These are phyloP conservation scores for Phytophthora agathidicida DNA, from an alignment of 352 stramenopile genomes.

Conservation along the genomic window DNA sequence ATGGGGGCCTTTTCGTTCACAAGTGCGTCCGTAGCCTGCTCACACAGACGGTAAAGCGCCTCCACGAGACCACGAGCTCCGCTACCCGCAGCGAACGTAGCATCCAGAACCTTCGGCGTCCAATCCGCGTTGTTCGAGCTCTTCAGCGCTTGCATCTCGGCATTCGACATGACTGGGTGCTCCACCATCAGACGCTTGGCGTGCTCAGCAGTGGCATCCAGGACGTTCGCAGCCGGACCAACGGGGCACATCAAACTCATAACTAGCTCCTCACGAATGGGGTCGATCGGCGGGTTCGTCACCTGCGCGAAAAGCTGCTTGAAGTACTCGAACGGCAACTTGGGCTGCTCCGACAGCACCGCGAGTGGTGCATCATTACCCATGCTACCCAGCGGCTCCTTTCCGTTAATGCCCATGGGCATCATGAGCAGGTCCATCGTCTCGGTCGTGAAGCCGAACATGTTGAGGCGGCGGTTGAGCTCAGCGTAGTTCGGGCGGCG, in stretches of 20 bases:
- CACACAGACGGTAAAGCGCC: constrained; percentile 93
- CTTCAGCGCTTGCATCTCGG: constrained; percentile 94
- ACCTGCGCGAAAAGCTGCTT: constrained; percentile 97
- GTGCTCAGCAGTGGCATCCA: constrained; percentile 84
- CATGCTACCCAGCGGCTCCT: constrained; percentile 96
- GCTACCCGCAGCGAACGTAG: constrained; percentile 67
- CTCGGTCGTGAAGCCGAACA: constrained; percentile 96
- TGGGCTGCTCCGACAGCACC: constrained; percentile 93
- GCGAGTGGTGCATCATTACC: constrained; percentile 95
- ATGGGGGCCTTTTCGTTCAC: constrained; percentile 71
- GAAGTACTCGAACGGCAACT: constrained; percentile 97
- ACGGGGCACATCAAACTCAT: constrained; percentile 97
- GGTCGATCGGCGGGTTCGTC: constrained; percentile 98
- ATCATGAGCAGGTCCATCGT: constrained; percentile 96
- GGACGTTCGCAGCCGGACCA: constrained; percentile 94
- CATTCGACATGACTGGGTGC: constrained; percentile 92
- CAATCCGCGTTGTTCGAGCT: constrained; percentile 65
- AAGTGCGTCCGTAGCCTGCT: constrained; percentile 93
- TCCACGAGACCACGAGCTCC: constrained; percentile 72
- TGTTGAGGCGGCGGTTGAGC: constrained; percentile 93
- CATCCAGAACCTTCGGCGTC: constrained; percentile 64
- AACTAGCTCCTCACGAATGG: constrained; percentile 97
- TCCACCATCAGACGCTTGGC: constrained; percentile 92
- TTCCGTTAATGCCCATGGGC: constrained; percentile 94
- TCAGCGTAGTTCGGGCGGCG: constrained; percentile 55